Percentiles rank a stretch among this genome's conserved stretches.
Conservation (phyloP, 768 basidiomycete genomes). For the Daedaleopsis sinensis region DNA sequence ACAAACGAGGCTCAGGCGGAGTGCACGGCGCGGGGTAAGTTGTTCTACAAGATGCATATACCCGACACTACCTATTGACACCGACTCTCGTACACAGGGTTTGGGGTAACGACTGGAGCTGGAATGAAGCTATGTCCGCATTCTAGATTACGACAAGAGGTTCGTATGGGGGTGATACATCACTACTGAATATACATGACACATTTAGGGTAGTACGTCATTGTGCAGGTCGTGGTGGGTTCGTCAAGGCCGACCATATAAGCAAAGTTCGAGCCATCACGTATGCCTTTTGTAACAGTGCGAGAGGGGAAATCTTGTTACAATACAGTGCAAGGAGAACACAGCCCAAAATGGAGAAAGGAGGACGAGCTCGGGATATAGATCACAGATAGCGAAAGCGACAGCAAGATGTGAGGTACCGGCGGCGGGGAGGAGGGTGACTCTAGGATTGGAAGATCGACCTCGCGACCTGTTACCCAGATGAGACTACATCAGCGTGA, state of each 20-base stretch:
- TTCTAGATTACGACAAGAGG: slow-evolving; percentile 40
- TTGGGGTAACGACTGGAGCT: slow-evolving; percentile 37
- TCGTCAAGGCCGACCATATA: slow-evolving; percentile 36
- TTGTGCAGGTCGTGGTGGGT: slow-evolving; percentile 29
- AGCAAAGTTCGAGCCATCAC: slow-evolving; percentile 48
- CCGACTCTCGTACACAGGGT: slow-evolving; percentile 29
- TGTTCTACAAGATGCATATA: not conserved
- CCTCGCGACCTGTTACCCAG: slow-evolving; percentile 62
- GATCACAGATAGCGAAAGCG: slow-evolving; percentile 75
- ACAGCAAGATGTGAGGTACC: slow-evolving; percentile 41
- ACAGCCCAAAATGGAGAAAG: slow-evolving; percentile 48
- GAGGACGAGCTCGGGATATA: slow-evolving; percentile 70
- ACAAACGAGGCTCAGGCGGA: slow-evolving; percentile 69
- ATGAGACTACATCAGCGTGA: slow-evolving; percentile 15
- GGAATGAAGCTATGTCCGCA: slow-evolving; percentile 39
- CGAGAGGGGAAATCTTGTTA: slow-evolving; percentile 64
- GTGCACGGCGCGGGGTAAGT: slow-evolving; percentile 76
- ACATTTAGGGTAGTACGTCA: slow-evolving; percentile 33
- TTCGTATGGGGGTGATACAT: slow-evolving; percentile 38
- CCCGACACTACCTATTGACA: slow-evolving; percentile 11
- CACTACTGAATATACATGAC: slow-evolving; percentile 39
- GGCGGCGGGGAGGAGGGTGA: slow-evolving; percentile 33
- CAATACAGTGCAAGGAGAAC: slow-evolving; percentile 76
- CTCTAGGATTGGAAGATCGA: slow-evolving; percentile 80
- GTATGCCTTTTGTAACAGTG: slow-evolving; percentile 55